These are phyloP conservation scores for Panicum hallii DNA, from an alignment of 202 grass and related monocot genomes.

Conservation along the genomic window DNA sequence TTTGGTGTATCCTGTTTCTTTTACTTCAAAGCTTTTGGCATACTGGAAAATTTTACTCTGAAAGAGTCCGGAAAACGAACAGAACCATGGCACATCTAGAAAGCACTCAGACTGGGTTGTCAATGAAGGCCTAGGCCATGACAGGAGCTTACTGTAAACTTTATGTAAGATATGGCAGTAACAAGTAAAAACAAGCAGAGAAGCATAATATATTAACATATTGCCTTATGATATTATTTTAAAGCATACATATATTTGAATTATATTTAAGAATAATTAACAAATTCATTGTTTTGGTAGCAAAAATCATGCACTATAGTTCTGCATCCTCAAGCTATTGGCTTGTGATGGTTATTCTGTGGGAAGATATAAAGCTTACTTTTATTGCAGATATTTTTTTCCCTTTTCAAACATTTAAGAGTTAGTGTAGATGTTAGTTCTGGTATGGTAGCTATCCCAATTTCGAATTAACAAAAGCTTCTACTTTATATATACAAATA, in stretches of 20 bases:
- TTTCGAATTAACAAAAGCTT: slow-evolving; percentile 7
- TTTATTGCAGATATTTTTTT: not conserved
- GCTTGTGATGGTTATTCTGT: not conserved
- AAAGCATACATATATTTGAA: not conserved
- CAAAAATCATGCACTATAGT: not conserved
- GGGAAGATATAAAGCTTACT: not conserved
- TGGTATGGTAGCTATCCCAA: not conserved
- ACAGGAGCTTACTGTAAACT: not conserved
- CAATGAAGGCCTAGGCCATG: not conserved
- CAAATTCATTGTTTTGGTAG: not conserved
- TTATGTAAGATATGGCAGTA: slow-evolving; percentile 12
- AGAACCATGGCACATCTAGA: not conserved
- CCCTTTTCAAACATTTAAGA: slow-evolving; percentile 5
- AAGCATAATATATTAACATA: not conserved
- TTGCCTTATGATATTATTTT: not conserved
- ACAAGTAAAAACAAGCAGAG: not conserved
- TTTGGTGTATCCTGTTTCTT: slow-evolving; percentile 9
- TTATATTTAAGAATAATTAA: not conserved
- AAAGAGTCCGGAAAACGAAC: not conserved
- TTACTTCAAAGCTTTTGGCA: not conserved
- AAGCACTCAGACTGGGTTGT: not conserved
- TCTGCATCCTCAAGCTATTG: not conserved
- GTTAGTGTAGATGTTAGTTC: not conserved
- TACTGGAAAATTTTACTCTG: not conserved
- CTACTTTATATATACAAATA: not conserved